Percentiles rank a stretch among this genome's conserved stretches.
phyloP scores from a whole-genome alignment of 768 basidiomycete genomes.

The Boletus coccyginus region DNA sequence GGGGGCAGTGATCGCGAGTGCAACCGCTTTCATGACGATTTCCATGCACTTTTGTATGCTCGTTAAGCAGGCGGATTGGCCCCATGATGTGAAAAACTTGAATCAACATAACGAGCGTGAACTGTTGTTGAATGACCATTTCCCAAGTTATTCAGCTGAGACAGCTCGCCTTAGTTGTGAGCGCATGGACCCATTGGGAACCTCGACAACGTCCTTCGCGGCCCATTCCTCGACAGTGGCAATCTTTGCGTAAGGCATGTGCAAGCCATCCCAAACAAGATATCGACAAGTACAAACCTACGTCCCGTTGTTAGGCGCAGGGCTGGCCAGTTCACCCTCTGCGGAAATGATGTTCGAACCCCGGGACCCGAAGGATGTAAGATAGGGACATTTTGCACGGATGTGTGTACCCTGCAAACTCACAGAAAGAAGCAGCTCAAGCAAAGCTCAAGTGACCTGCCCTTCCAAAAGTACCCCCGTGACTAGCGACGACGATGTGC shows the following conservation, averaged over 20 bases:
- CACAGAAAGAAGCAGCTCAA: conserved; percentile 11
- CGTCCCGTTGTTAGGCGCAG: conserved; percentile 25
- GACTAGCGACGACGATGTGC: conserved; percentile 18
- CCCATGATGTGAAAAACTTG: conserved; percentile 13
- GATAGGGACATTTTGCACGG: background rate
- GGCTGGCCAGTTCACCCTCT: conserved; percentile 9
- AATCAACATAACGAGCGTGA: conserved; percentile 9
- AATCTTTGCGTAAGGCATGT: conserved; percentile 21
- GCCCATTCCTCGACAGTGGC: conserved; percentile 15
- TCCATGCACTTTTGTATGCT: conserved; percentile 20
- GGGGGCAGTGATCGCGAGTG: conserved; percentile 19
- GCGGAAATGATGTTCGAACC: conserved; percentile 16
- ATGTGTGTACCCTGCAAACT: background rate
- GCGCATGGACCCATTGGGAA: conserved; percentile 7
- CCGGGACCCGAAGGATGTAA: conserved; percentile 10
- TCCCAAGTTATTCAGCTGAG: background rate
- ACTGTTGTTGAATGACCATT: conserved; percentile 4
- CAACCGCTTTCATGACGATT: conserved; percentile 7
- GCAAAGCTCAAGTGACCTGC: conserved; percentile 1
- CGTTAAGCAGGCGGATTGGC: conserved; percentile 14
- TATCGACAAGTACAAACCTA: conserved; percentile 1
- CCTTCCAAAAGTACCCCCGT: conserved; percentile 16
- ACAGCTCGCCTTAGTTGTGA: conserved; percentile 20
- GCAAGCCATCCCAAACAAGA: conserved; percentile 21
- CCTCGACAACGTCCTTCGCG: conserved; percentile 14